Conservation (phyloP, 257 asterid genomes). For the Solanum neorickii region DNA sequence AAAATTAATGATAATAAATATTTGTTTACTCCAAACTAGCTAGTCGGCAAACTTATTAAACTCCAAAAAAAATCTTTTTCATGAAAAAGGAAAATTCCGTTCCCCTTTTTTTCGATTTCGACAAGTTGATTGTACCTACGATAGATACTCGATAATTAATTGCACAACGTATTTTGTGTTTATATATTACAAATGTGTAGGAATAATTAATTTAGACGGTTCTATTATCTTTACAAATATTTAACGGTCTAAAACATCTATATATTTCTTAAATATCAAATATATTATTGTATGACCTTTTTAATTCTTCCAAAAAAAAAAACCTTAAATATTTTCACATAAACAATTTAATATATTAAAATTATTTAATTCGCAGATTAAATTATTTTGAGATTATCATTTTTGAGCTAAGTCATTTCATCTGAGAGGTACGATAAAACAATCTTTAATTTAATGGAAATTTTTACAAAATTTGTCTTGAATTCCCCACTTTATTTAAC, state of each 20-base stretch:
- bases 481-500: no score
- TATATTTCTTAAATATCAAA: background rate
- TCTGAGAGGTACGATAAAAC: no score
- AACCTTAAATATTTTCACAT: no score
- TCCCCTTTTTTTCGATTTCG: background rate
- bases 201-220: background rate
- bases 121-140: background rate
- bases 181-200: background rate
- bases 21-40: background rate
- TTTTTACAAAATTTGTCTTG: no score
- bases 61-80: no score
- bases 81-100: background rate
- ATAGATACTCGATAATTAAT: background rate
- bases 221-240: background rate
- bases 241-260: background rate
- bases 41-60: no score
- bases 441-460: no score
- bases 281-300: background rate
- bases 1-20: no score
- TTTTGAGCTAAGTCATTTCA: no score
- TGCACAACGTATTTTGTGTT: fast-evolving
- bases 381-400: no score
- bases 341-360: no score
- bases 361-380: fast-evolving
- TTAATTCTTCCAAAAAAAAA: background rate